Evolutionary conservation across 345 rosid genomes (phyloP).

Genomic region (Adansonia digitata): DNA sequence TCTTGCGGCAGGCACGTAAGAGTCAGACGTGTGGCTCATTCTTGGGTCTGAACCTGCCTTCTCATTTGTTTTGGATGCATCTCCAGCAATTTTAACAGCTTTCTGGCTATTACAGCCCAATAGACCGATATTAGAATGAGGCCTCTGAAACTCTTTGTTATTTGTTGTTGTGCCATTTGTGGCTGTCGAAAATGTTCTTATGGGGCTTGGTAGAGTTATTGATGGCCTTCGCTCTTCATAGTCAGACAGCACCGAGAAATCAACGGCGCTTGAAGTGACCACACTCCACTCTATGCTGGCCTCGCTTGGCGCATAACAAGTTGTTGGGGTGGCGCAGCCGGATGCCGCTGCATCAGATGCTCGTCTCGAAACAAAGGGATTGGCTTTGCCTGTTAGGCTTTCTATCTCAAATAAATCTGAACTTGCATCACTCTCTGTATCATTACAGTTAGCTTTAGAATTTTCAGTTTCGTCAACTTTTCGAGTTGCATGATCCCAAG

Average conservation of each 20-base stretch:
- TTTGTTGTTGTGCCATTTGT: conserved; percentile 18
- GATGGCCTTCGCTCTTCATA: conserved; percentile 42
- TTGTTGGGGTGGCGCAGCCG: conserved; percentile 39
- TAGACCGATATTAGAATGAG: conserved; percentile 32
- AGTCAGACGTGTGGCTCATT: conserved; percentile 19
- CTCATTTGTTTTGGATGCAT: conserved; percentile 35
- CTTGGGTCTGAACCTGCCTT: conserved; percentile 26
- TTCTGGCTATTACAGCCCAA: conserved; percentile 74
- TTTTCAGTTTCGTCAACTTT: conserved; percentile 23
- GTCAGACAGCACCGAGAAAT: conserved; percentile 59
- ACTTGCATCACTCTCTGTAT: conserved; percentile 61
- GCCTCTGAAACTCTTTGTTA: conserved; percentile 28
- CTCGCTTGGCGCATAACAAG: conserved; percentile 77
- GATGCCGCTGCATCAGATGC: conserved; percentile 45
- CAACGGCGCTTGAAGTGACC: conserved; percentile 76
- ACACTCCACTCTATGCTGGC: conserved; percentile 91
- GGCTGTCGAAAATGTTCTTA: conserved; percentile 20
- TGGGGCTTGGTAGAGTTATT: conserved; percentile 21
- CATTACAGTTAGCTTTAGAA: conserved; percentile 27
- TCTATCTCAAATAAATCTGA: conserved; percentile 87
- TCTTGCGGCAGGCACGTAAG: conserved; percentile 29
- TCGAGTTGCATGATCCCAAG: conserved; percentile 38
- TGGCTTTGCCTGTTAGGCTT: conserved; percentile 62
- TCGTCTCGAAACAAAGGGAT: conserved; percentile 51
- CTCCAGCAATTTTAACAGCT: conserved; percentile 58